These are phyloP conservation scores for Podospora bellae-mahoneyi DNA, from an alignment of 495 filamentous ascomycete genomes.

Conservation along the genomic window DNA sequence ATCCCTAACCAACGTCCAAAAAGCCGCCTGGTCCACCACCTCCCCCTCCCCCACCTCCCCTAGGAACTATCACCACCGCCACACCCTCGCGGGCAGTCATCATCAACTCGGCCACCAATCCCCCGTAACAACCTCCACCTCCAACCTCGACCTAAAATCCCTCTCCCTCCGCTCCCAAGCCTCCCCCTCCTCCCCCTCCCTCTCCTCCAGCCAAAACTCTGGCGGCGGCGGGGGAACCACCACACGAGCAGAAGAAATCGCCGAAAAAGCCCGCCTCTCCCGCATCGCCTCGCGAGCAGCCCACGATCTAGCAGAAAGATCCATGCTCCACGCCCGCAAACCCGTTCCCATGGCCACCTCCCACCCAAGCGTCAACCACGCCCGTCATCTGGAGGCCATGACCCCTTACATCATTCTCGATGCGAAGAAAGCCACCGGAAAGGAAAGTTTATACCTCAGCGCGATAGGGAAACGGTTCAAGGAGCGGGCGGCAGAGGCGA, in stretches of 20 bases:
- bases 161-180: constrained; percentile 12
- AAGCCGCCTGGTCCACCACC: constrained; percentile 9
- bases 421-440: constrained; percentile 52
- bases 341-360: constrained; percentile 40
- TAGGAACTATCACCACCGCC: constrained; percentile 4
- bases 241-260: constrained; percentile 41
- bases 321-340: constrained; percentile 47
- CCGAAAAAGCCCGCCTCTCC: constrained; percentile 52
- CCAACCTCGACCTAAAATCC: constrained; percentile 9
- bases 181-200: constrained; percentile 9
- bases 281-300: constrained; percentile 47
- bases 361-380: constrained; percentile 48
- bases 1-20: constrained; percentile 16
- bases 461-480: constrained; percentile 62
- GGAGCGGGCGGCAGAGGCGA: constrained; percentile 21
- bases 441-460: constrained; percentile 70
- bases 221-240: constrained; percentile 3
- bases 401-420: constrained; percentile 53
- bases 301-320: constrained; percentile 45
- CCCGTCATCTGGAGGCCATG: constrained; percentile 46
- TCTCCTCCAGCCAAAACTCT: not conserved
- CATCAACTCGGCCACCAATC: constrained; percentile 13
- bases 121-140: constrained; percentile 10
- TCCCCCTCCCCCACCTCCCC: constrained; percentile 19
- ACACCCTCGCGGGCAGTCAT: constrained; percentile 9